A percentile compares a stretch with the other conserved stretches of the same genome.
These are phyloP conservation scores for Magnolia sinica DNA, from an alignment of 164 flowering plant species.

Conservation along the genomic window DNA sequence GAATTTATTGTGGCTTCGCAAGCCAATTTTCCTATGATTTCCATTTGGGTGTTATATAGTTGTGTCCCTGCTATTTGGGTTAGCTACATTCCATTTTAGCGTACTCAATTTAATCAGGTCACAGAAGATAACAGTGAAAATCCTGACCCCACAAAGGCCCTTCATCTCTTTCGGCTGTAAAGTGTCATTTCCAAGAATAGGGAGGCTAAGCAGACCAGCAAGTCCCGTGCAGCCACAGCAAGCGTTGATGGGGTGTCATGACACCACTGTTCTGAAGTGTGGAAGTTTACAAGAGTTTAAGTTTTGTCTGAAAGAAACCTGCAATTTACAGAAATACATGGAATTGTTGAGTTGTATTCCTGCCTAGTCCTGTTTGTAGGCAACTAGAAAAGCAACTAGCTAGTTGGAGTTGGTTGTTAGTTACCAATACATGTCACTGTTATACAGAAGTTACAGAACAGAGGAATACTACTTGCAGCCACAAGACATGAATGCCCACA, in stretches of 20 bases:
- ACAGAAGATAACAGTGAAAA: neutral
- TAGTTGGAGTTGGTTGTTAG: no score
- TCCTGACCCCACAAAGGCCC: neutral
- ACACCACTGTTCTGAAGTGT: neutral
- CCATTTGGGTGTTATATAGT: no score
- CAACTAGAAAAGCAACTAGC: neutral
- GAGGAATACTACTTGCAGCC: no score
- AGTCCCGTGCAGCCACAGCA: neutral
- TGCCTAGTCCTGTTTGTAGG: neutral
- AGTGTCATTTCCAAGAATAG: neutral
- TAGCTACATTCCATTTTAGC: no score
- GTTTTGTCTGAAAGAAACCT: neutral
- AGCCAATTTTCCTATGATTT: no score
- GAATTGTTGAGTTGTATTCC: no score
- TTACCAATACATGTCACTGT: no score
- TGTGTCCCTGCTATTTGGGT: no score
- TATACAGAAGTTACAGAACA: no score
- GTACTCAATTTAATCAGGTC: no score
- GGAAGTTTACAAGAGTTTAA: neutral
- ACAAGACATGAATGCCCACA: no score
- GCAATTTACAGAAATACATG: neutral
- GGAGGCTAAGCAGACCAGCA: neutral
- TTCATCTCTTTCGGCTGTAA: neutral
- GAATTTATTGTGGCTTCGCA: no score
- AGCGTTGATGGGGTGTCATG: neutral